These are phyloP conservation scores for Leishmania turanica DNA, from an alignment of 208 protist genomes.

Conservation along the genomic window DNA sequence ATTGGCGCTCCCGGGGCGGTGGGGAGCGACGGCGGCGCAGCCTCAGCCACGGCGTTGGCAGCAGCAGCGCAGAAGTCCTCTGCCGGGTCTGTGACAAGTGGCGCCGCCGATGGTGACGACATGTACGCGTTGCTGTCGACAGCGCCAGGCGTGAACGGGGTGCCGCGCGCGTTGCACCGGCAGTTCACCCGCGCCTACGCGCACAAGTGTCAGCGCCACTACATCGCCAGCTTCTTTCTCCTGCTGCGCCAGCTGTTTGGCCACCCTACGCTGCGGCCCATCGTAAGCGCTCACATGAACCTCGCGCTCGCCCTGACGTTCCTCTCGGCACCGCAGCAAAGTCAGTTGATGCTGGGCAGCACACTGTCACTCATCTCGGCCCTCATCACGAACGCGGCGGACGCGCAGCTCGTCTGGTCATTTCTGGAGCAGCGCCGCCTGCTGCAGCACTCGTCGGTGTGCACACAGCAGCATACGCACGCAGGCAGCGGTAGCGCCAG, in stretches of 20 bases:
- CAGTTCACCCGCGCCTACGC: constrained; percentile 71
- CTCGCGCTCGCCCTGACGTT: constrained; percentile 68
- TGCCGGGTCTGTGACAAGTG: not conserved
- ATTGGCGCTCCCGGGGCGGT: not conserved
- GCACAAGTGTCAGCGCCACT: constrained; percentile 58
- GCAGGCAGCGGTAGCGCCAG: not conserved
- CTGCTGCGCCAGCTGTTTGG: constrained; percentile 77
- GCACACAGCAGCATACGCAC: constrained; percentile 8
- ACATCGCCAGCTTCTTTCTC: constrained; percentile 74
- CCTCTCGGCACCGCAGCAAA: constrained; percentile 60
- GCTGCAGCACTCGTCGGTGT: constrained; percentile 35
- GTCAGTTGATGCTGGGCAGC: constrained; percentile 68
- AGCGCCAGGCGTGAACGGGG: constrained; percentile 10
- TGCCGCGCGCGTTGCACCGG: constrained; percentile 33
- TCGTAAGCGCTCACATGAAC: constrained; percentile 51
- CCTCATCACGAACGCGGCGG: constrained; percentile 58
- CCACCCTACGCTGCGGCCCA: constrained; percentile 47
- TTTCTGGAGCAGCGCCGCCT: constrained; percentile 67
- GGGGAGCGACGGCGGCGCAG: constrained; percentile 5
- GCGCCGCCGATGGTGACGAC: constrained; percentile 4
- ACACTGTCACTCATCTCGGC: constrained; percentile 74
- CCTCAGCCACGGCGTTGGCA: not conserved
- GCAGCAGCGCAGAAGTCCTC: not conserved
- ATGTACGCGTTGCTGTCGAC: constrained; percentile 16
- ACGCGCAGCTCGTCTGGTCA: constrained; percentile 62